Percentiles rank a stretch among this genome's conserved stretches.
phyloP scores from a whole-genome alignment of 352 stramenopile genomes.

The Phytophthora citrophthora region DNA sequence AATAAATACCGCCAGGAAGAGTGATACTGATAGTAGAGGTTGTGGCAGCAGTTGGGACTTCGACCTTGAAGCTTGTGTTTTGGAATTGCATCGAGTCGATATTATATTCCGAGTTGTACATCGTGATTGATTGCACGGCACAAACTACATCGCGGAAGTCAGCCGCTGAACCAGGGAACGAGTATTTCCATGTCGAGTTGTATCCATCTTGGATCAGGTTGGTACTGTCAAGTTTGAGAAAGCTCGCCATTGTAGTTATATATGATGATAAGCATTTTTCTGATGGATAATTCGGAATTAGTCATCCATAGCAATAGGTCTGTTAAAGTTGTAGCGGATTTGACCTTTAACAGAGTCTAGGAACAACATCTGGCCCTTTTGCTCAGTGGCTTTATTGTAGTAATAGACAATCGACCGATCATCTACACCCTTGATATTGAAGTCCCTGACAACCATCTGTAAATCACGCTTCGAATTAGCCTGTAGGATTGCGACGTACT shows the following conservation, averaged over 20 bases:
- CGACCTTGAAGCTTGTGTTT: constrained; percentile 8
- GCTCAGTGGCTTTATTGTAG: constrained; percentile 13
- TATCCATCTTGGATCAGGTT: constrained; percentile 10
- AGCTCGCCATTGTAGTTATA: neutral
- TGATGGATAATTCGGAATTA: too few species aligned
- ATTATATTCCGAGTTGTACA: constrained; percentile 12
- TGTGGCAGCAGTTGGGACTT: constrained; percentile 10
- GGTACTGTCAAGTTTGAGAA: constrained; percentile 7
- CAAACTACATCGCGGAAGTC: neutral
- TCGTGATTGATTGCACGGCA: constrained; percentile 6
- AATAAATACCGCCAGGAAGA: constrained; percentile 13
- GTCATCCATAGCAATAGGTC: neutral
- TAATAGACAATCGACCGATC: constrained; percentile 13
- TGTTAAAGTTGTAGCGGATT: constrained; percentile 10
- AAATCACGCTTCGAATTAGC: too few species aligned
- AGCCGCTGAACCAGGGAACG: neutral
- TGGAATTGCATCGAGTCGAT: constrained; percentile 8
- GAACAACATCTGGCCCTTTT: constrained; percentile 12
- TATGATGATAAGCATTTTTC: neutral
- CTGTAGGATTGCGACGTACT: too few species aligned
- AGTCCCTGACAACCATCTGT: too few species aligned
- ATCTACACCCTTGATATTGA: too few species aligned
- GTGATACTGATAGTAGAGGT: constrained; percentile 5
- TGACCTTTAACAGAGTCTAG: constrained; percentile 9
- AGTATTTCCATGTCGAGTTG: constrained; percentile 4